Percentiles rank a stretch among this genome's conserved stretches.
Conservation (phyloP, 2,329 filamentous ascomycete genomes). For the Aspergillus niger region DNA sequence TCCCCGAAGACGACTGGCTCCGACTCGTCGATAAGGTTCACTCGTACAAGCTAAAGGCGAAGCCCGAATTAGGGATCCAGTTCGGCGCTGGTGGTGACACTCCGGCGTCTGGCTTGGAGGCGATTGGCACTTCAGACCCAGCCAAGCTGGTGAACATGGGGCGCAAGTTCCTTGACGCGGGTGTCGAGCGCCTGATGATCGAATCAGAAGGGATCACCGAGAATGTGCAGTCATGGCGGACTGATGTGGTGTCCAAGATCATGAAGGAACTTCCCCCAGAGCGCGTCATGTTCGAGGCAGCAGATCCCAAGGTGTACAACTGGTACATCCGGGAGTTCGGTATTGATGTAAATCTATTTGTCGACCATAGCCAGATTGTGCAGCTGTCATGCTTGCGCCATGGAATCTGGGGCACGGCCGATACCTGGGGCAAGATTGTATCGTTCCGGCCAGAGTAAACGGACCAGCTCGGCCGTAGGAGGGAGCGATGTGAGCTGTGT, state of each 20-base stretch:
- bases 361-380: conserved; percentile 61
- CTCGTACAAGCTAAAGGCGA: conserved; percentile 52
- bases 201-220: conserved; percentile 63
- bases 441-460: conserved; percentile 36
- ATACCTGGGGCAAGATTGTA: conserved; percentile 58
- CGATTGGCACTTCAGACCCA: conserved; percentile 53
- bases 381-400: conserved; percentile 55
- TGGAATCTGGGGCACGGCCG: conserved; percentile 59
- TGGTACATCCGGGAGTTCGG: conserved; percentile 61
- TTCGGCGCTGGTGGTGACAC: conserved; percentile 61
- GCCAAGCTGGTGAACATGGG: conserved; percentile 53
- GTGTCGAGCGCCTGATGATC: conserved; percentile 60
- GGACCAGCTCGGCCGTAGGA: background rate
- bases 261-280: conserved; percentile 55
- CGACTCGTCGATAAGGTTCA: conserved; percentile 54
- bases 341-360: conserved; percentile 59
- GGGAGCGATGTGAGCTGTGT: background rate
- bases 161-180: conserved; percentile 53
- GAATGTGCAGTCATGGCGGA: conserved; percentile 57
- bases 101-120: conserved; percentile 48
- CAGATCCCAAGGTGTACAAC: conserved; percentile 58
- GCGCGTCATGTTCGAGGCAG: conserved; percentile 61
- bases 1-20: conserved; percentile 58
- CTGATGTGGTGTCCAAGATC: conserved; percentile 57
- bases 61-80: conserved; percentile 59